These are phyloP conservation scores for Umbelopsis sp. DNA, from an alignment of 192 early-diverging fungal genomes.

Conservation along the genomic window DNA sequence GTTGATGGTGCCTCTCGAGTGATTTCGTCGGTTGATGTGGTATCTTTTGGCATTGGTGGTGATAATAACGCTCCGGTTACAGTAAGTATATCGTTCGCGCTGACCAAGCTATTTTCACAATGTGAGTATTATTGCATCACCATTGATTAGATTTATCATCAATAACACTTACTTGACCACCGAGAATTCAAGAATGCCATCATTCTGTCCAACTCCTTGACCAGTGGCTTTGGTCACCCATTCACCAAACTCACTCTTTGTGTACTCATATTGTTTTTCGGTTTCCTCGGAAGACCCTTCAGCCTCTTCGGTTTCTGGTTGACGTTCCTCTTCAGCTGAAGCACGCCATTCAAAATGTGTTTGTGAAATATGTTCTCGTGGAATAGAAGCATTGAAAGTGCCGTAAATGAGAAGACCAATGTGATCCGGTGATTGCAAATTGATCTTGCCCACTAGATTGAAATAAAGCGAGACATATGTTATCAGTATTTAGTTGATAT, in stretches of 20 bases:
- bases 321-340: slow-evolving; percentile 39
- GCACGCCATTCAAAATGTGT: slow-evolving; percentile 73
- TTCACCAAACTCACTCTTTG: slow-evolving; percentile 55
- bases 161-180: slow-evolving; percentile 63
- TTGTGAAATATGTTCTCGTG: slow-evolving; percentile 76
- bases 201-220: slow-evolving; percentile 60
- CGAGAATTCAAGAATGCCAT: slow-evolving; percentile 70
- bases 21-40: neutral
- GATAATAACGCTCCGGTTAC: slow-evolving; percentile 72
- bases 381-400: slow-evolving; percentile 95
- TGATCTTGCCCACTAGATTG: slow-evolving; percentile 73
- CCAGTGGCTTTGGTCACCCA: slow-evolving; percentile 72
- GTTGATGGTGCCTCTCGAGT: slow-evolving; percentile 25
- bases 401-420: slow-evolving; percentile 92
- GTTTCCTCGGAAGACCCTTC: slow-evolving; percentile 30
- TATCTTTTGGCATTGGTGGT: slow-evolving; percentile 14
- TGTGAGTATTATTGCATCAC: neutral
- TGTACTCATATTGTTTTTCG: slow-evolving; percentile 14
- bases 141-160: slow-evolving; percentile 1
- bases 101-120: slow-evolving; percentile 60
- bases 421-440: slow-evolving; percentile 92
- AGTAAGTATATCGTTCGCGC: slow-evolving; percentile 81
- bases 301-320: slow-evolving; percentile 29
- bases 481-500: neutral
- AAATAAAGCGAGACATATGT: neutral